phyloP scores from a whole-genome alignment of 2,329 filamentous ascomycete species.

The Ascosphaera apis region DNA sequence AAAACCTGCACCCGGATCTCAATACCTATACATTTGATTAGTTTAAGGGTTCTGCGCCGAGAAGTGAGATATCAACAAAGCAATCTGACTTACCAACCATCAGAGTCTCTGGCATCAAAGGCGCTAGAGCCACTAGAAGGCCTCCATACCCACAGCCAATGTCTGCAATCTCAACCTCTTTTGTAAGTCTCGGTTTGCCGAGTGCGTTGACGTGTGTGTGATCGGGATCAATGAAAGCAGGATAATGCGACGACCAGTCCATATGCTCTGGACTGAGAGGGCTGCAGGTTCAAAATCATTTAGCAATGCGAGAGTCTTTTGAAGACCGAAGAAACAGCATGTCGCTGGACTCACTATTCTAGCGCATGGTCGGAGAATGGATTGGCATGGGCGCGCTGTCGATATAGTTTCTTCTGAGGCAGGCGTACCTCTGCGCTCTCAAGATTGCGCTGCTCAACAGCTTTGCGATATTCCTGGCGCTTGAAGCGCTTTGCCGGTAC shows the following conservation, averaged over 20 bases:
- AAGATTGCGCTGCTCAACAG: conserved; percentile 15
- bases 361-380: conserved; percentile 88
- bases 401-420: conserved; percentile 88
- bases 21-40: conserved; percentile 35
- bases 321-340: not conserved
- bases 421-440: conserved; percentile 20
- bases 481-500: conserved; percentile 37
- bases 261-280: conserved; percentile 58
- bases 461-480: conserved; percentile 40
- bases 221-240: conserved; percentile 36
- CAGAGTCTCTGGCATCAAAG: conserved; percentile 56
- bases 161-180: conserved; percentile 75
- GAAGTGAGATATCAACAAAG: not conserved
- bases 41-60: too few species aligned
- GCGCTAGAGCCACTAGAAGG: conserved; percentile 62
- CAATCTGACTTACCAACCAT: conserved; percentile 42
- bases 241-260: conserved; percentile 78
- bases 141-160: conserved; percentile 96
- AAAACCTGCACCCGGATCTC: conserved; percentile 84
- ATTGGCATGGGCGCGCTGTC: conserved; percentile 91
- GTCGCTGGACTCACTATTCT: conserved; percentile 43
- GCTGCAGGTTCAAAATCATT: conserved; percentile 27
- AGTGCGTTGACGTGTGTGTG: conserved; percentile 11
- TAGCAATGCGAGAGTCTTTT: conserved; percentile 5
- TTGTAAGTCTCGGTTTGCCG: conserved; percentile 25